Evolutionary conservation across 371 early-diverging fungal species (phyloP), one percentile per base, ranked within the genome.

Genomic region (Mucor velutinosus): DNA sequence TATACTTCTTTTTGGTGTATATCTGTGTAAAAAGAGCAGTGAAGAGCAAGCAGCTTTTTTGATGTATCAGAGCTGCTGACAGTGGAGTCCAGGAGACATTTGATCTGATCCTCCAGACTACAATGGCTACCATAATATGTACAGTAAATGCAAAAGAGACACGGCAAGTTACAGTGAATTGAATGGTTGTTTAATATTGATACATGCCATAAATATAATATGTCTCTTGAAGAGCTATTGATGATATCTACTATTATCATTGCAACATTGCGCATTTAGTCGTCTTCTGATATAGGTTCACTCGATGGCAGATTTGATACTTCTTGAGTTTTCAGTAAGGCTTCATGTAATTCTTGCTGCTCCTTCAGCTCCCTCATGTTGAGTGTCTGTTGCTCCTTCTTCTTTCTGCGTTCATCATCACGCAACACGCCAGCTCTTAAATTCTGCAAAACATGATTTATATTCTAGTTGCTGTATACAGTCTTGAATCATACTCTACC

Each of bases 321-420:
- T 47, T 77, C 56, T 64, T 85, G 85, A 21, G 83, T 83, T 32
- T 79, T 78, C 60, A 83, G 55, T 23, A 81, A 66, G 27, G 76
- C 78, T 43, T 76, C 66, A 61, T 83, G 85, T 47, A 85, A 67
- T 23, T 76, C 81, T 19, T 75, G 64, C 58, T 85, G 85, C 19
- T 80, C 78, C 58, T 81, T 76, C 57, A 83, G 56, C 69, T 85
- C 85, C 57, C 63, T 63, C 76, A 75, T 75, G 45, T 85, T 85
- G 17, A 73, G 27, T 45, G 53, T 55, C n/a, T 74, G 80, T 61
- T 85, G 83, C 45, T 71, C 60, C 41, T 74, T 72, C 57, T 82
- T 74, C 59, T 66, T 58, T 58, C 76, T 70, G 69, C 80, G 75
- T 63, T 82, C 80, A 37, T 81, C 77, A 43, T 67, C 76, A 41